Evolutionary conservation across 139 green algal genomes (phyloP).

Genomic region (Dunaliella primolecta): DNA sequence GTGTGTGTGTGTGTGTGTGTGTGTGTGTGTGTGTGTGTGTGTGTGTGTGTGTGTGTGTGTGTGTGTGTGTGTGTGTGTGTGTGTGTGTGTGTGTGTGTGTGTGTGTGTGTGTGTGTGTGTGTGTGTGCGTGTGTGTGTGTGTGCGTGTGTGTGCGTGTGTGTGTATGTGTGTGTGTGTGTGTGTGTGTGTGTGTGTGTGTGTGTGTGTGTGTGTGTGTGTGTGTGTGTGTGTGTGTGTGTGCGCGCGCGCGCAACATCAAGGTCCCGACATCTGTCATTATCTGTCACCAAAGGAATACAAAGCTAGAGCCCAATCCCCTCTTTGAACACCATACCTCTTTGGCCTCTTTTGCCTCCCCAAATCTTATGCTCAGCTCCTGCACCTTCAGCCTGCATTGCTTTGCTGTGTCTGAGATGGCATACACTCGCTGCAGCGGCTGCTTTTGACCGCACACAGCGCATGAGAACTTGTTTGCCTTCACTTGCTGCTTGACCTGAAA

Average conservation of each 20-base stretch:
- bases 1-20: not conserved
- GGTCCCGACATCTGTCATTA: too few relatives aligned
- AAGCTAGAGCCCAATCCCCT: too few relatives aligned
- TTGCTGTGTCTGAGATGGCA: not conserved
- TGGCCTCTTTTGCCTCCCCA: not conserved
- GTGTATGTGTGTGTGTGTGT: not conserved
- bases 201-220: constrained; percentile 9
- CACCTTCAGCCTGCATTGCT: not conserved
- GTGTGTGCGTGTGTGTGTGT: constrained; percentile 12
- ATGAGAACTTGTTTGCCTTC: not conserved
- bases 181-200: not conserved
- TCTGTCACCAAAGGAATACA: too few relatives aligned
- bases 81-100: not conserved
- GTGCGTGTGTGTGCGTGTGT: constrained; percentile 2
- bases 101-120: not conserved
- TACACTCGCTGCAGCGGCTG: not conserved
- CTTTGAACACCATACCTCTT: too few relatives aligned
- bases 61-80: not conserved
- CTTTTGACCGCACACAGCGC: not conserved
- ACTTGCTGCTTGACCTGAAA: not conserved
- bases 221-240: constrained; percentile 1
- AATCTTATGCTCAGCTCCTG: not conserved
- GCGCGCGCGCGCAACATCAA: too few relatives aligned
- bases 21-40: constrained; percentile 1
- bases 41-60: constrained; percentile 9